Evolutionary conservation across 139 green algal genomes (phyloP).

Genomic region (Edaphochlamys debaryana): DNA sequence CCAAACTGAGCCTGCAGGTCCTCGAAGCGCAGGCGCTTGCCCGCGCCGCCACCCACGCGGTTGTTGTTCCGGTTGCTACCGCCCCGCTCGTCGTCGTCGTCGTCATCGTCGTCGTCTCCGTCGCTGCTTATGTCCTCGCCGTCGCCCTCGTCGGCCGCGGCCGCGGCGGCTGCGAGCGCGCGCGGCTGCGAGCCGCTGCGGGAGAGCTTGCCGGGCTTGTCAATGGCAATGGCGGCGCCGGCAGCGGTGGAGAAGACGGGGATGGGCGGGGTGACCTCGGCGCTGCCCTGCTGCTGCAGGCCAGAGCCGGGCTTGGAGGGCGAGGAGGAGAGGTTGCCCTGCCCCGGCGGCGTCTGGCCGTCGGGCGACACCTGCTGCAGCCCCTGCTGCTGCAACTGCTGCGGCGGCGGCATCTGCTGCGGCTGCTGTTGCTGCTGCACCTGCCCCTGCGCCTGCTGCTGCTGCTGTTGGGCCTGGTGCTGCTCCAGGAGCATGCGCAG

Average conservation of each 20-base stretch:
- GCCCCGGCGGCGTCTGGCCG: no score
- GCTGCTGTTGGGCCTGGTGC: slow-evolving; percentile 33
- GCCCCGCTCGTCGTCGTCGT: slow-evolving; percentile 15
- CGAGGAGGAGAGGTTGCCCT: neutral
- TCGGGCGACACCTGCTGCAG: slow-evolving; percentile 27
- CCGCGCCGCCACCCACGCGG: slow-evolving; percentile 53
- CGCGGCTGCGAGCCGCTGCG: slow-evolving; percentile 13
- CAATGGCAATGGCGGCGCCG: neutral
- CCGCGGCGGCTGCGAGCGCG: neutral
- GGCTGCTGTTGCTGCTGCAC: slow-evolving; percentile 19
- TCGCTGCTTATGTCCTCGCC: slow-evolving; percentile 39
- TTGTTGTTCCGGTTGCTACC: slow-evolving; percentile 35
- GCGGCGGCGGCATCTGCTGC: neutral
- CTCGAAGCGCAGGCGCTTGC: slow-evolving; percentile 68
- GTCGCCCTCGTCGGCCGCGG: slow-evolving; percentile 12
- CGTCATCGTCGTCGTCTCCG: slow-evolving; percentile 37
- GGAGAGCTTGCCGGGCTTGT: slow-evolving; percentile 4
- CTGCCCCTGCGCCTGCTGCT: slow-evolving; percentile 1
- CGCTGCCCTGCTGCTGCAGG: neutral
- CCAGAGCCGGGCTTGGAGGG: no score
- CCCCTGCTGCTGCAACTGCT: slow-evolving; percentile 22
- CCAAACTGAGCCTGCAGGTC: slow-evolving; percentile 88
- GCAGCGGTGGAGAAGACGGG: neutral
- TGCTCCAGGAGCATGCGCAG: slow-evolving; percentile 13
- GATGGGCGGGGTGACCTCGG: neutral